phyloP scores from a whole-genome alignment of 495 filamentous ascomycete species.

The Amphirosellinia nigrospora region DNA sequence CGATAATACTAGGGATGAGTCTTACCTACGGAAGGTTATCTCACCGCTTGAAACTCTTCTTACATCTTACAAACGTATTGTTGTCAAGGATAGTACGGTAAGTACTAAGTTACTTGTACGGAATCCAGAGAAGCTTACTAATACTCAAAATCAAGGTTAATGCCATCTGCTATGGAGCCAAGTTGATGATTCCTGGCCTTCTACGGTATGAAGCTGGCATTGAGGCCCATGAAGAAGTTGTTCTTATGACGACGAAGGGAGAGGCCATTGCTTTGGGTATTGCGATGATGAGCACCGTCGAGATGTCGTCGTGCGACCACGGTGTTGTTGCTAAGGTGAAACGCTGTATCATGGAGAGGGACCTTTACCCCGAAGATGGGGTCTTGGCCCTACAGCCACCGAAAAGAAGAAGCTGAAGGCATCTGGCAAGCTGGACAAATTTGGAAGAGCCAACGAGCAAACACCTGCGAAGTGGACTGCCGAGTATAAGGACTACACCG shows the following conservation, averaged over 20 bases:
- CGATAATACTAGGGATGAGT: slow-evolving; percentile 90
- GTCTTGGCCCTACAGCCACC: slow-evolving; percentile 83
- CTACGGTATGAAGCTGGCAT: slow-evolving; percentile 88
- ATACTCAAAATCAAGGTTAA: slow-evolving; percentile 61
- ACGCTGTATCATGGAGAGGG: slow-evolving; percentile 98
- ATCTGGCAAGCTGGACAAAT: slow-evolving; percentile 98
- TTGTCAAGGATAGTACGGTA: slow-evolving; percentile 86
- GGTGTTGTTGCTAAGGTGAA: slow-evolving; percentile 98
- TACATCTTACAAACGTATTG: slow-evolving; percentile 89
- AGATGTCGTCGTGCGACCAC: slow-evolving; percentile 90
- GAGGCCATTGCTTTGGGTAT: slow-evolving; percentile 96
- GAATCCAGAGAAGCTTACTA: not conserved
- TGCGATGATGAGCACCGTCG: slow-evolving; percentile 93
- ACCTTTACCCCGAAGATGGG: slow-evolving; percentile 96
- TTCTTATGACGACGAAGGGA: slow-evolving; percentile 97
- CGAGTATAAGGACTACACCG: slow-evolving; percentile 84
- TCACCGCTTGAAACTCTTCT: slow-evolving; percentile 89
- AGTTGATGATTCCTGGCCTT: slow-evolving; percentile 88
- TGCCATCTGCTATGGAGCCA: slow-evolving; percentile 96
- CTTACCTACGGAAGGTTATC: slow-evolving; percentile 86
- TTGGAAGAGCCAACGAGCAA: slow-evolving; percentile 84
- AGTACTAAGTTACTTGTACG: not conserved
- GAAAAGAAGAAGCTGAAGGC: slow-evolving; percentile 99
- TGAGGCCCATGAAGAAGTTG: slow-evolving; percentile 88
- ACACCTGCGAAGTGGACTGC: slow-evolving; percentile 91